Evolutionary conservation across 139 green algal genomes (phyloP).

Genomic region (Chlorella sp.): DNA sequence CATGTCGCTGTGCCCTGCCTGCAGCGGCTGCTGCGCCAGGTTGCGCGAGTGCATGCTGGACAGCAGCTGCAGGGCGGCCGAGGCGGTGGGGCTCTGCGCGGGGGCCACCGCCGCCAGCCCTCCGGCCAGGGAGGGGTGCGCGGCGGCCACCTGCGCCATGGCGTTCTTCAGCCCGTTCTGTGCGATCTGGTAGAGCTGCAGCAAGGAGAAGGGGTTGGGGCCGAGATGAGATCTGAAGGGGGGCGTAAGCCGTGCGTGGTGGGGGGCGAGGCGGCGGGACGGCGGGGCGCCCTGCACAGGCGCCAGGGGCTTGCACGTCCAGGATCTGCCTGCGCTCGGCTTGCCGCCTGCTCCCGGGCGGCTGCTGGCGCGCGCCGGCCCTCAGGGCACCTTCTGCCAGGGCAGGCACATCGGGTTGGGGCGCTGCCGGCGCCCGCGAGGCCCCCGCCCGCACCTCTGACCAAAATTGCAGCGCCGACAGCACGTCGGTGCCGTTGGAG

Average conservation of each 20-base stretch:
- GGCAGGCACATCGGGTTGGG: no score
- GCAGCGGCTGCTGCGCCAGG: not conserved
- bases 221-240: not conserved
- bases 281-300: no score
- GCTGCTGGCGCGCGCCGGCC: no score
- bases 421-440: no score
- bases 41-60: not conserved
- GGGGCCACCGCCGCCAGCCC: not conserved
- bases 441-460: no score
- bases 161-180: constrained; percentile 5
- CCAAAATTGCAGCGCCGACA: no score
- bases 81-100: not conserved
- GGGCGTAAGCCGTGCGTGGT: no score
- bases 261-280: not conserved
- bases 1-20: not conserved
- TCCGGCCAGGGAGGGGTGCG: not conserved
- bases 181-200: constrained; percentile 27
- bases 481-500: no score
- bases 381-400: no score
- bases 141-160: not conserved
- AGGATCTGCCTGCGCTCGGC: no score
- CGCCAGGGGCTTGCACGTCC: no score
- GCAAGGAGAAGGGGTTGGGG: not conserved
- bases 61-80: constrained; percentile 8
- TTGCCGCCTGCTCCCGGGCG: no score